A percentile compares a stretch with the other conserved stretches of the same genome.
phyloP scores from a whole-genome alignment of 495 filamentous ascomycete genomes.

The Lindgomyces ingoldianus region DNA sequence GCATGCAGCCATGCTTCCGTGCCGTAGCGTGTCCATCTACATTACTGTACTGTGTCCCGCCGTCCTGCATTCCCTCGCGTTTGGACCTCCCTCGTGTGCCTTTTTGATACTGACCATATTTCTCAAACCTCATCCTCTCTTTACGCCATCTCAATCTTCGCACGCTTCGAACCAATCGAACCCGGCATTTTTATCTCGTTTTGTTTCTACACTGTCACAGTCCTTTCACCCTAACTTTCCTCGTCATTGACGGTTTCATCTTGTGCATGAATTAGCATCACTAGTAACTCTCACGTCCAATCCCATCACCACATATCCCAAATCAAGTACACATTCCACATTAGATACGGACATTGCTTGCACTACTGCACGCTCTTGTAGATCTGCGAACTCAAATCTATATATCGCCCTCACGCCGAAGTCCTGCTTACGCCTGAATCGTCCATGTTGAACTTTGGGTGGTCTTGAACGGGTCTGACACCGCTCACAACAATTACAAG shows the following conservation, averaged over 20 bases:
- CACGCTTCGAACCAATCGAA: not conserved
- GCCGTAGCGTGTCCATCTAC: slow-evolving; percentile 22
- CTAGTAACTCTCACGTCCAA: slow-evolving; percentile 1
- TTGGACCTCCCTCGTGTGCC: slow-evolving; percentile 17
- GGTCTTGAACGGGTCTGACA: slow-evolving; percentile 4
- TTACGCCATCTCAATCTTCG: not conserved
- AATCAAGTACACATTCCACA: not conserved
- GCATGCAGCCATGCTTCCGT: slow-evolving; percentile 5
- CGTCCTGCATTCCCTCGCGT: slow-evolving; percentile 1
- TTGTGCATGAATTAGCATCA: slow-evolving; percentile 17
- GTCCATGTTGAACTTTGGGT: slow-evolving; percentile 6
- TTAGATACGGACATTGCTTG: slow-evolving; percentile 5
- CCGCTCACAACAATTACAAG: not conserved
- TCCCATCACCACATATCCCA: not conserved
- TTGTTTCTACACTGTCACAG: slow-evolving; percentile 8
- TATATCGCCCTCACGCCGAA: not conserved
- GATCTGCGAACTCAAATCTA: not conserved
- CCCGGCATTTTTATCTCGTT: not conserved
- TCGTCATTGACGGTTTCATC: slow-evolving; percentile 14
- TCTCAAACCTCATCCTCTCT: slow-evolving; percentile 2
- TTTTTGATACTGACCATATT: slow-evolving; percentile 24
- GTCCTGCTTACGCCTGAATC: not conserved
- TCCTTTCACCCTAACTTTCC: slow-evolving; percentile 8
- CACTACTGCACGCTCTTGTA: not conserved
- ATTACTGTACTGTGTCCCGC: slow-evolving; percentile 28